Percentiles rank a stretch among this genome's conserved stretches.
These are phyloP conservation scores for Fusarium foetens DNA, from an alignment of 2,329 filamentous ascomycete species.

Conservation along the genomic window DNA sequence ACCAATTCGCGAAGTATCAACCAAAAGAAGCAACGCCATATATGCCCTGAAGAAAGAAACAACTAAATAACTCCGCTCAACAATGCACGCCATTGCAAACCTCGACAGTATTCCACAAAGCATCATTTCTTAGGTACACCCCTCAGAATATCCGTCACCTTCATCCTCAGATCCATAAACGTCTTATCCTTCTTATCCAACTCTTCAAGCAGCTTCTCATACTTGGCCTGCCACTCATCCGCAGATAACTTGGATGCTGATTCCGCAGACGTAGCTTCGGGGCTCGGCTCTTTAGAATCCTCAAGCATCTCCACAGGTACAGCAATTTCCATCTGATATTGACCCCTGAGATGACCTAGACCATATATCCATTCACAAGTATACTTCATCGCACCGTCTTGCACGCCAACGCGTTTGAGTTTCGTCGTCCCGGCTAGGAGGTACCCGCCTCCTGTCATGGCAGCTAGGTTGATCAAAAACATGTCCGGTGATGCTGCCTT, in stretches of 20 bases:
- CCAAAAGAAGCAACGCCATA: slow-evolving; percentile 1
- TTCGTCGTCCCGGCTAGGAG: slow-evolving; percentile 57
- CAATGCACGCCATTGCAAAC: background rate
- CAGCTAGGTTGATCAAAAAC: slow-evolving; percentile 69
- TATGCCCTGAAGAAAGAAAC: background rate
- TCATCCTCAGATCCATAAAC: slow-evolving; percentile 55
- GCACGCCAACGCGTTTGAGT: slow-evolving; percentile 57
- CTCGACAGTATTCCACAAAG: slow-evolving; percentile 2
- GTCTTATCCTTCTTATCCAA: slow-evolving; percentile 69
- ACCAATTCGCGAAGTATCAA: background rate
- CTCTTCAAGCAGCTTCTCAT: slow-evolving; percentile 67
- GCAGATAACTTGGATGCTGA: slow-evolving; percentile 42
- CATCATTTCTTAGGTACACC: slow-evolving; percentile 34
- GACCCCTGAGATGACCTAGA: slow-evolving; percentile 63
- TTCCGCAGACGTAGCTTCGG: slow-evolving; percentile 27
- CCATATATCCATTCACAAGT: slow-evolving; percentile 65
- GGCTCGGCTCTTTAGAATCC: slow-evolving; percentile 35
- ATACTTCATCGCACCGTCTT: slow-evolving; percentile 58
- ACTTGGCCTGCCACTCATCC: slow-evolving; percentile 63
- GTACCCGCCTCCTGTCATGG: slow-evolving; percentile 63
- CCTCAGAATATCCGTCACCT: slow-evolving; percentile 54
- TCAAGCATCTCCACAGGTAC: slow-evolving; percentile 58
- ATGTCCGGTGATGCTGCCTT: slow-evolving; percentile 62
- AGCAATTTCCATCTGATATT: slow-evolving; percentile 63
- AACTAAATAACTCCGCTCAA: background rate